Conservation (phyloP, 1,284 basidiomycete species). For the Austroboletus niveus region DNA sequence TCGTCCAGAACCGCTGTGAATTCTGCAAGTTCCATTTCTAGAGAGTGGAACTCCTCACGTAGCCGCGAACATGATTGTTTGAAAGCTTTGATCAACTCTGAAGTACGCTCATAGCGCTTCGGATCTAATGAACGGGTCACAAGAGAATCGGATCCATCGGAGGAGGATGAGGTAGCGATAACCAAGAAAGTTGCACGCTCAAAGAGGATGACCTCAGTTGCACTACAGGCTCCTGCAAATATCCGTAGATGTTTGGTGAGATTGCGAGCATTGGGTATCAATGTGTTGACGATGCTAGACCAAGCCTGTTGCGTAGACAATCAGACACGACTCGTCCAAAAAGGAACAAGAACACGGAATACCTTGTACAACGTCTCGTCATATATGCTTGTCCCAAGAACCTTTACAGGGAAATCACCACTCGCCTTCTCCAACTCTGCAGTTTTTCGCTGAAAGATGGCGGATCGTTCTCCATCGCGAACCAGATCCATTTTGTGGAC, state of each 20-base stretch:
- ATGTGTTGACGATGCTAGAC: conserved; percentile 95
- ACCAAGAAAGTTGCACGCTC: conserved; percentile 98
- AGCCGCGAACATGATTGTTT: conserved; percentile 86
- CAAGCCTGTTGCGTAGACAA: conserved; percentile 68
- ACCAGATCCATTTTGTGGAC: conserved; percentile 97
- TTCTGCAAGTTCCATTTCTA: conserved; percentile 80
- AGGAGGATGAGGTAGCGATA: conserved; percentile 71
- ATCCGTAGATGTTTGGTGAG: conserved; percentile 85
- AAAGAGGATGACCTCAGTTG: conserved; percentile 93
- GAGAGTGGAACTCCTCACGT: conserved; percentile 76
- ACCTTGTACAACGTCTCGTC: conserved; percentile 97
- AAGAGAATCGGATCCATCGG: conserved; percentile 30
- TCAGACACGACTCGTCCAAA: conserved; percentile 3
- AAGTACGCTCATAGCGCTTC: conserved; percentile 93
- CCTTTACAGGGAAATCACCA: conserved; percentile 53
- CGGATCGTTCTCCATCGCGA: conserved; percentile 53
- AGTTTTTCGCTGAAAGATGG: conserved; percentile 66
- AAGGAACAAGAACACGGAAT: conserved; percentile 22
- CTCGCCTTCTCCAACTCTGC: conserved; percentile 68
- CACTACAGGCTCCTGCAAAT: conserved; percentile 82
- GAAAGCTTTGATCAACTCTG: conserved; percentile 93
- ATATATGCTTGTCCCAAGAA: conserved; percentile 97
- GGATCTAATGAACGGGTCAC: conserved; percentile 57
- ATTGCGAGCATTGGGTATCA: conserved; percentile 92
- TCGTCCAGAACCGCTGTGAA: conserved; percentile 94